Conservation (phyloP, 768 basidiomycete genomes). For the Amanita thiersii region DNA sequence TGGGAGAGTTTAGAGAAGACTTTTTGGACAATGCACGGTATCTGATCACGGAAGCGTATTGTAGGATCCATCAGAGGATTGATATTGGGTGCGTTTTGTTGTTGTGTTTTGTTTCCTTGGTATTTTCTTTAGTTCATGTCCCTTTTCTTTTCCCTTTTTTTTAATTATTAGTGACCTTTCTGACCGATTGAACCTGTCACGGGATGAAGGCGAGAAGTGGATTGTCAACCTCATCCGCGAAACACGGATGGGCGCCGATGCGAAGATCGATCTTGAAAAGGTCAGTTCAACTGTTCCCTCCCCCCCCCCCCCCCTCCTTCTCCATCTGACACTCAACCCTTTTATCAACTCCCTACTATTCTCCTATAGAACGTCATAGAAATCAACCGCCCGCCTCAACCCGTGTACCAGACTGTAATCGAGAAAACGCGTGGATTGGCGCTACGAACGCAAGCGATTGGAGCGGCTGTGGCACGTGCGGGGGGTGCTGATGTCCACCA, state of each 20-base stretch:
- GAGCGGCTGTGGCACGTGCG: constrained; percentile 52
- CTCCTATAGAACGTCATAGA: constrained; percentile 83
- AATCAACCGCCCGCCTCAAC: constrained; percentile 83
- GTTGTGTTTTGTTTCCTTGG: constrained; percentile 4
- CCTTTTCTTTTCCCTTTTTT: neutral
- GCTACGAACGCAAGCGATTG: constrained; percentile 84
- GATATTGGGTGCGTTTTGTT: constrained; percentile 62
- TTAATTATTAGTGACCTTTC: constrained; percentile 66
- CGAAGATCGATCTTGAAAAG: constrained; percentile 96
- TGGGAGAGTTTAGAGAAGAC: constrained; percentile 83
- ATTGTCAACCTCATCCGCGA: constrained; percentile 98
- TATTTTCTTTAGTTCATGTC: no score
- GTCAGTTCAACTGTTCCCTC: constrained; percentile 37
- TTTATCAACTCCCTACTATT: neutral
- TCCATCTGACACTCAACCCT: neutral
- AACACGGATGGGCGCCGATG: constrained; percentile 93
- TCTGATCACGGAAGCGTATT: constrained; percentile 95
- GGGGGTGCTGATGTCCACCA: no score
- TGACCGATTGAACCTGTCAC: constrained; percentile 86
- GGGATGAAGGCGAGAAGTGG: constrained; percentile 97
- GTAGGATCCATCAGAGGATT: constrained; percentile 91
- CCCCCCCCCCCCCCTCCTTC: neutral
- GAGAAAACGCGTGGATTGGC: constrained; percentile 92
- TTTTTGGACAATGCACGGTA: constrained; percentile 96
- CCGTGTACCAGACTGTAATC: constrained; percentile 90